These are phyloP conservation scores for Boeremia lycopersici DNA, from an alignment of 2,329 filamentous ascomycete species.

Conservation along the genomic window DNA sequence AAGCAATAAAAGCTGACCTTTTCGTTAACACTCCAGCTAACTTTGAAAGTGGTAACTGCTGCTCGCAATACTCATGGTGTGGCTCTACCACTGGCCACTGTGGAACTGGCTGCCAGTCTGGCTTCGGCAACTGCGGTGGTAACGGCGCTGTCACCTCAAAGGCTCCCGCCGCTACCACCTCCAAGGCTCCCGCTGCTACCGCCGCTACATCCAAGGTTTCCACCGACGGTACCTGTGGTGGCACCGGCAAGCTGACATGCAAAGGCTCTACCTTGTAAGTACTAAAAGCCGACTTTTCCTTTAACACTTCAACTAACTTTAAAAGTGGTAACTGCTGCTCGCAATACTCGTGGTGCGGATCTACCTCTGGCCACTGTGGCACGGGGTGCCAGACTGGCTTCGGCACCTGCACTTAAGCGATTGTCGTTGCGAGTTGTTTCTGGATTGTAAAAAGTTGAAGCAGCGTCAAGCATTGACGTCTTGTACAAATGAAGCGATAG, in stretches of 20 bases:
- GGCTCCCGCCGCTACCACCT: conserved; percentile 16
- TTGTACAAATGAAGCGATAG: conserved; percentile 14
- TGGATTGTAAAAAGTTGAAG: conserved; percentile 12
- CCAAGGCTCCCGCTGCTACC: conserved; percentile 18
- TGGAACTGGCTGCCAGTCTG: conserved; percentile 39
- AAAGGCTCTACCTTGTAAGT: conserved; percentile 49
- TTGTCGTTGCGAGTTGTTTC: not conserved
- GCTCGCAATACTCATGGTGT: conserved; percentile 52
- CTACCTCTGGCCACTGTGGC: conserved; percentile 35
- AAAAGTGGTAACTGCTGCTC: conserved; percentile 50
- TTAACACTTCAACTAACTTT: no score
- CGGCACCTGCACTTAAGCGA: conserved; percentile 33
- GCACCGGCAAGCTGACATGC: conserved; percentile 50
- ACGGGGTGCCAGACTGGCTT: conserved; percentile 41
- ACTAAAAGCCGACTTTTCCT: no score
- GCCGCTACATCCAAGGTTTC: conserved; percentile 40
- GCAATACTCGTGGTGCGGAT: conserved; percentile 45
- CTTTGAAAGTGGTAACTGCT: conserved; percentile 49
- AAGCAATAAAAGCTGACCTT: conserved; percentile 32
- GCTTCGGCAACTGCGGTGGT: conserved; percentile 39
- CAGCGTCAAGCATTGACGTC: conserved; percentile 13
- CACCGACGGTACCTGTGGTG: conserved; percentile 52
- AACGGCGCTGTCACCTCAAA: conserved; percentile 12
- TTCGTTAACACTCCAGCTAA: no score
- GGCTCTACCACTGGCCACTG: conserved; percentile 39